Conservation (phyloP, 164 flowering plant genomes). For the Vitis cinerea region DNA sequence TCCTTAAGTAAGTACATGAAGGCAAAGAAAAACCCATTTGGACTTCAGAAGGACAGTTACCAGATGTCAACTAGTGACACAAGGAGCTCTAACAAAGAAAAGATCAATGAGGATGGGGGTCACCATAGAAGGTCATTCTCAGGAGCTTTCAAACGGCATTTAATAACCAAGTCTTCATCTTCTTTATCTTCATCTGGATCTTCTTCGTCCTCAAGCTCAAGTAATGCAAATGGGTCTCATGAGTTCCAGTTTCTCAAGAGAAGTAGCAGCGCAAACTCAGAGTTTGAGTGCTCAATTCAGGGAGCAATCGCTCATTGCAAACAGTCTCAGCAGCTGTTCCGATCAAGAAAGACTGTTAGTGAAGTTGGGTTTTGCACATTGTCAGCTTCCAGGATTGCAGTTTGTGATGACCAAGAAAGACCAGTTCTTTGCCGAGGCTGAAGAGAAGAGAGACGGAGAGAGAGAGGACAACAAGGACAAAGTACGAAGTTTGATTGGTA, state of each 20-base stretch:
- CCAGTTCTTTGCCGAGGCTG: slow-evolving; percentile 52
- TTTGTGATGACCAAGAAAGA: slow-evolving; percentile 42
- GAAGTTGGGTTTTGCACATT: slow-evolving; percentile 50
- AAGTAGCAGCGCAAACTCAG: slow-evolving; percentile 50
- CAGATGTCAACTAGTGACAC: slow-evolving; percentile 5
- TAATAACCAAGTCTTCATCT: slow-evolving; percentile 38
- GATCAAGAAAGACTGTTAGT: slow-evolving; percentile 43
- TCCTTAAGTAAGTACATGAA: slow-evolving; percentile 11
- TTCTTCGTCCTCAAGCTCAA: slow-evolving; percentile 39
- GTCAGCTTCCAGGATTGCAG: slow-evolving; percentile 37
- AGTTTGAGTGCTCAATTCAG: slow-evolving; percentile 52
- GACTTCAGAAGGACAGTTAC: slow-evolving; percentile 24
- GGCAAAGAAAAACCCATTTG: slow-evolving; percentile 28
- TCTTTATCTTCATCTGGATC: slow-evolving; percentile 45
- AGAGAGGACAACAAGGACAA: neutral
- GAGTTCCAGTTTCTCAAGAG: slow-evolving; percentile 48
- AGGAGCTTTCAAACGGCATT: slow-evolving; percentile 46
- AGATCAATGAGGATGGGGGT: slow-evolving; percentile 12
- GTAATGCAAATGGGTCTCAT: slow-evolving; percentile 32
- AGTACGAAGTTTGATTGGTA: slow-evolving; percentile 5
- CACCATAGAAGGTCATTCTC: slow-evolving; percentile 62
- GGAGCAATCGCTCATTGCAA: slow-evolving; percentile 74
- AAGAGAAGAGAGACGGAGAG: slow-evolving; percentile 3
- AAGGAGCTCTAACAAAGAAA: slow-evolving; percentile 16
- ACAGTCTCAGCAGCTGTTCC: slow-evolving; percentile 52